A percentile compares a stretch with the other conserved stretches of the same genome.
Conservation (phyloP, 2,329 filamentous ascomycete species). For the Zasmidium citrigriseum region DNA sequence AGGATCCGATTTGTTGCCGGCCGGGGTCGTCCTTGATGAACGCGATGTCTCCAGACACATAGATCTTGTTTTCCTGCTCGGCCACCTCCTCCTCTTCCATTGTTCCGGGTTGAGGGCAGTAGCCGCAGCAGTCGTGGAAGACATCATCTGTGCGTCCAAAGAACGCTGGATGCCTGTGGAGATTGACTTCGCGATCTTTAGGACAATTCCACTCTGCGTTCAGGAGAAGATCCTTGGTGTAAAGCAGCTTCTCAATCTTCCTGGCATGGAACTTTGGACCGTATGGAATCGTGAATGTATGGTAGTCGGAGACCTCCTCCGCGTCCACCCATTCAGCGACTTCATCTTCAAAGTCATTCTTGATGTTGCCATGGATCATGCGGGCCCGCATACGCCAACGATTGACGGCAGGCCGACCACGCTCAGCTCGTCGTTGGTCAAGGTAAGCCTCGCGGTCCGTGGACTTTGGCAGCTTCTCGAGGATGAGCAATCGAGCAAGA, state of each 20-base stretch:
- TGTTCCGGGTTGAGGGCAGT: slow-evolving; percentile 69
- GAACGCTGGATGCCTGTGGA: slow-evolving; percentile 84
- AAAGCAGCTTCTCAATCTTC: slow-evolving; percentile 79
- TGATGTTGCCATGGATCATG: slow-evolving; percentile 68
- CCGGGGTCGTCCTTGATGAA: slow-evolving; percentile 83
- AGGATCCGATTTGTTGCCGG: slow-evolving; percentile 70
- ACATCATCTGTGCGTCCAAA: slow-evolving; percentile 76
- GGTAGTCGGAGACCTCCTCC: slow-evolving; percentile 76
- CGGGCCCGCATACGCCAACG: slow-evolving; percentile 43
- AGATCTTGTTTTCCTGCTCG: slow-evolving; percentile 72
- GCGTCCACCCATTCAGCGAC: slow-evolving; percentile 80
- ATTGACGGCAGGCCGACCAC: slow-evolving; percentile 64
- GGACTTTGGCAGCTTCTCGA: slow-evolving; percentile 74
- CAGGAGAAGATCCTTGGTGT: slow-evolving; percentile 76
- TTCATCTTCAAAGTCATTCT: slow-evolving; percentile 75
- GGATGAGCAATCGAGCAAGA: slow-evolving; percentile 74
- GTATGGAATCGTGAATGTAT: slow-evolving; percentile 67
- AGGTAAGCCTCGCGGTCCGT: slow-evolving; percentile 70
- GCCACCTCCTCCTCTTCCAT: slow-evolving; percentile 71
- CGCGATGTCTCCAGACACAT: slow-evolving; percentile 70
- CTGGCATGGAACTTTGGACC: slow-evolving; percentile 58
- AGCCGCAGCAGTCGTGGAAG: slow-evolving; percentile 78
- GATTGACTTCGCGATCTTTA: slow-evolving; percentile 70
- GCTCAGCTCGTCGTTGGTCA: slow-evolving; percentile 68
- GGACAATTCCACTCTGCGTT: slow-evolving; percentile 85